Base-by-base conservation (phyloP, 73 alveolate genomes). In the Blepharisma japonicum region DNA sequence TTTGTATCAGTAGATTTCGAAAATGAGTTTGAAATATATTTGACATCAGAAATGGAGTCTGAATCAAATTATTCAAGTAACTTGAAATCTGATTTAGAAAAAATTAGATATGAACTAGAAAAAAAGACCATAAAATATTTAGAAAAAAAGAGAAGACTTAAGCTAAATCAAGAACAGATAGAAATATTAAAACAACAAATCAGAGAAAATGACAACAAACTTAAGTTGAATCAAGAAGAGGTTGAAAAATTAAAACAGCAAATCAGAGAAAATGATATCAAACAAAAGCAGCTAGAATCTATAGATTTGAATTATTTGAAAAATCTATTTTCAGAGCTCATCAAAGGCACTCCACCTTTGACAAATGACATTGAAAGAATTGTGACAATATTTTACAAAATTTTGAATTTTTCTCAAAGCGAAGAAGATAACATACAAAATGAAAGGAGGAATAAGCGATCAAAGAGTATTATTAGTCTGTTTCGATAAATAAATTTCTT, bases 291-390 rank as follows among this genome's bases (percentile, higher is more conserved):
- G 14, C 2, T 25, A 14, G 11, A 14, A 39, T n/a, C 49, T 0
- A 39, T 61, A 8, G 74, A 61, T 25, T 25, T 61, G 39, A n/a
- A 14, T 14, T 61, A 61, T 61, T 61, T 61, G 47, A 61, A 61
- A 25, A n/a, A 61, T 8, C 39, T 61, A 9, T 61, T 20, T 25
- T 14, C 74, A 14, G 23, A 25, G 18, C 74, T 61, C 18, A 39
- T 61, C 74, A 32, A 32, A 32, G n/a, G 18, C 14, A 61, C 14
- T 14, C 23, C 23, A 61, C 14, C 14, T 2, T 8, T 25, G 14
- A 48, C 14, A 14, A 61, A 61, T 8, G 23, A 25, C 46, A 5
- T 25, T 61, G 74, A 61, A 61, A 25, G 23, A 8, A 14, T 61
- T n/a, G 47, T 61, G 47, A 25, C 0, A 18, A 14, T 25, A 18